phyloP scores from a whole-genome alignment of 2,329 filamentous ascomycete genomes.

The Huntiella abstrusa region DNA sequence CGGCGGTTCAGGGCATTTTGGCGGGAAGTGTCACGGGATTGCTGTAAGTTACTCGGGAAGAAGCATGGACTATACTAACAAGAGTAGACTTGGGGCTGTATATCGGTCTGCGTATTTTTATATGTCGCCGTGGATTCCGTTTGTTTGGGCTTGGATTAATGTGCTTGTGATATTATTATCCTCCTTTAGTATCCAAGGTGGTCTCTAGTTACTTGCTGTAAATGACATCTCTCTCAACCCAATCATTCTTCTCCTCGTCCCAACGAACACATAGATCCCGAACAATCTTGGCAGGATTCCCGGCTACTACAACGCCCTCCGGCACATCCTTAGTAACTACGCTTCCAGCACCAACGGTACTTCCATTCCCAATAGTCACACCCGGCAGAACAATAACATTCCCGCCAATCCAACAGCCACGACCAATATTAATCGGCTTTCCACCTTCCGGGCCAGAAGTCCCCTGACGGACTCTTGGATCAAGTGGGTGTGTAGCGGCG shows the following conservation, averaged over 20 bases:
- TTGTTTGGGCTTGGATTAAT: conserved; percentile 74
- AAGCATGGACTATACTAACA: not conserved
- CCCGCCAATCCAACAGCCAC: conserved; percentile 67
- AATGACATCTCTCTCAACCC: not conserved
- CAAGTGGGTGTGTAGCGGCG: conserved; percentile 56
- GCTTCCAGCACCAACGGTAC: conserved; percentile 59
- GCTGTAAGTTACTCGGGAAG: conserved; percentile 35
- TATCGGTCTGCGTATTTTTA: conserved; percentile 68
- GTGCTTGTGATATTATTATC: conserved; percentile 67
- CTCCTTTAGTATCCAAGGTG: conserved; percentile 84
- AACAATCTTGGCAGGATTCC: conserved; percentile 47
- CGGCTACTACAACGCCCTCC: conserved; percentile 41
- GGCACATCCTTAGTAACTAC: conserved; percentile 67
- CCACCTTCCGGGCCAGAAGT: conserved; percentile 57
- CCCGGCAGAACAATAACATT: conserved; percentile 55
- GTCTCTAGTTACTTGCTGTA: conserved; percentile 34
- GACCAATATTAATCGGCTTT: conserved; percentile 53
- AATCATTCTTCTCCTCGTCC: conserved; percentile 6
- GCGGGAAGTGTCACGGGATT: conserved; percentile 67
- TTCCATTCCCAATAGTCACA: conserved; percentile 57
- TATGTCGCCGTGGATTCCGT: conserved; percentile 90
- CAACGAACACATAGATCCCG: not conserved
- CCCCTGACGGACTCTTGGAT: conserved; percentile 56
- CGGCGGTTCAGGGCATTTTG: conserved; percentile 56
- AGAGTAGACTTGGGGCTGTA: conserved; percentile 49